Conservation (phyloP, 1,284 basidiomycete genomes). For the Ganoderma sinense region DNA sequence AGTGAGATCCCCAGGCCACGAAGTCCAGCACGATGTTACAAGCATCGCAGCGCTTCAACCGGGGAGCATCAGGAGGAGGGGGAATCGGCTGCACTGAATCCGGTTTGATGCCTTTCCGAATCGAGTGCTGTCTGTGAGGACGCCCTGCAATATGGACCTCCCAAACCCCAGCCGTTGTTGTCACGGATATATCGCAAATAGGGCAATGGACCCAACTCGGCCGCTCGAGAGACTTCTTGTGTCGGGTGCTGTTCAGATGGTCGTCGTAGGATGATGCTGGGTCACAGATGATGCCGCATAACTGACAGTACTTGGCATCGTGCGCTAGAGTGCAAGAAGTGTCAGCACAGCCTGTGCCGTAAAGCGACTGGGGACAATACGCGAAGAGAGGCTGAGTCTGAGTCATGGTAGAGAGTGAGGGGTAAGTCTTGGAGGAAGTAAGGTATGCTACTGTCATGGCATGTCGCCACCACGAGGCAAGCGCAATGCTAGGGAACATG, state of each 20-base stretch:
- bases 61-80: neutral
- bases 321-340: constrained; percentile 3
- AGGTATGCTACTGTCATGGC: neutral
- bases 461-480: neutral
- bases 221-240: constrained; percentile 38
- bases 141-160: neutral
- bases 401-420: neutral
- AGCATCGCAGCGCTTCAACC: neutral
- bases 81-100: neutral
- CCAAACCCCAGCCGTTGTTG: neutral
- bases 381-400: neutral
- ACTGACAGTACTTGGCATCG: constrained; percentile 7
- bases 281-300: constrained; percentile 11
- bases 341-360: constrained; percentile 3
- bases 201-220: neutral
- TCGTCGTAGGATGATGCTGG: constrained; percentile 36
- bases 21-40: constrained; percentile 36
- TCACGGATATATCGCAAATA: neutral
- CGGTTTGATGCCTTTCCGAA: neutral
- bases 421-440: neutral
- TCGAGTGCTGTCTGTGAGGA: neutral
- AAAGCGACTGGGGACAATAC: constrained; percentile 10
- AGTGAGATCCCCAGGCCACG: constrained; percentile 18
- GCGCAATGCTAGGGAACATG: neutral
- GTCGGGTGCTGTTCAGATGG: constrained; percentile 49